These are phyloP conservation scores for Sporothrix curviconia DNA, from an alignment of 2,329 filamentous ascomycete species.

Conservation along the genomic window DNA sequence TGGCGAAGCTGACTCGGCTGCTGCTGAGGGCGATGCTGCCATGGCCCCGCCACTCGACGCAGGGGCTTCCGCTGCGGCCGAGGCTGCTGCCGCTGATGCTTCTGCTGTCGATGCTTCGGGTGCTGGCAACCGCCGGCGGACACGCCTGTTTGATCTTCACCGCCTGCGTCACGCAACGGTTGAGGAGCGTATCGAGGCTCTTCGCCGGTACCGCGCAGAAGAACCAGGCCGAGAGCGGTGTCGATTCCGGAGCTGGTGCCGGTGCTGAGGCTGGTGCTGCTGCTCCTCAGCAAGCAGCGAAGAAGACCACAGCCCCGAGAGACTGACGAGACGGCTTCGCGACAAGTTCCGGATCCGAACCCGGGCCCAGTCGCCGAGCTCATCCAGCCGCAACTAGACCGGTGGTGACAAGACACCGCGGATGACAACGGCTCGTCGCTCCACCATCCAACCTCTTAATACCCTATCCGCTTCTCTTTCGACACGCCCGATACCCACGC, in stretches of 20 bases:
- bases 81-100: slow-evolving; percentile 21
- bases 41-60: slow-evolving; percentile 37
- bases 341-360: slow-evolving; percentile 49
- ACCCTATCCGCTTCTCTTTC: too few species aligned
- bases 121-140: slow-evolving; percentile 31
- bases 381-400: slow-evolving; percentile 1
- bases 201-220: slow-evolving; percentile 44
- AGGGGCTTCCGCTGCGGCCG: slow-evolving; percentile 29
- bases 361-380: slow-evolving; percentile 31
- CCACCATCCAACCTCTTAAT: too few species aligned
- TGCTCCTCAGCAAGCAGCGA: slow-evolving; percentile 24
- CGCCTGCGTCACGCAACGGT: slow-evolving; percentile 51
- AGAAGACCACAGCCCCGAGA: slow-evolving; percentile 33
- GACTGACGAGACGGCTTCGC: slow-evolving; percentile 43
- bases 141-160: slow-evolving; percentile 50
- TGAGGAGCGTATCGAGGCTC: slow-evolving; percentile 55
- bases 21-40: slow-evolving; percentile 21
- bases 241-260: neutral
- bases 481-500: neutral
- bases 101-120: slow-evolving; percentile 20
- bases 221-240: slow-evolving; percentile 25
- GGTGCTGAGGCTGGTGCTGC: too few species aligned
- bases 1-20: slow-evolving; percentile 20
- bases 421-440: too few species aligned
- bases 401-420: too few species aligned